These are phyloP conservation scores for Penicillium ucsense DNA, from an alignment of 495 filamentous ascomycete genomes.

Conservation along the genomic window DNA sequence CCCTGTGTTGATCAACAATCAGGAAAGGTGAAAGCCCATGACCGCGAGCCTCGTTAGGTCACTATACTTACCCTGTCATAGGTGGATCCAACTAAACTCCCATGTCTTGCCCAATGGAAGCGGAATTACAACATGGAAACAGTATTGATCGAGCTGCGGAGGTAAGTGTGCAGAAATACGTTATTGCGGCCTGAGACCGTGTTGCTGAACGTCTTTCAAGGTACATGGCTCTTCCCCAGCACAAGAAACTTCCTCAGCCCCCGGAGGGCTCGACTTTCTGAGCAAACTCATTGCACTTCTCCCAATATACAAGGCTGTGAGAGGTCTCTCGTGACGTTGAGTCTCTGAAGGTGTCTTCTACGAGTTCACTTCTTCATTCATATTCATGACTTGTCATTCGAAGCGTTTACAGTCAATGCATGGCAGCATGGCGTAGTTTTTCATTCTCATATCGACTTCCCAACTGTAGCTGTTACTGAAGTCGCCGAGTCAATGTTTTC, in stretches of 20 bases:
- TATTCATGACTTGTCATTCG: conserved; percentile 15
- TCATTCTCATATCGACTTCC: neutral
- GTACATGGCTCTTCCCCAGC: conserved; percentile 85
- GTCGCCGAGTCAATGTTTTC: too few species aligned
- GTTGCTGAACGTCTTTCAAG: conserved; percentile 32
- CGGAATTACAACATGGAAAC: conserved; percentile 88
- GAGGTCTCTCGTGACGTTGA: too few species aligned
- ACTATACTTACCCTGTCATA: conserved; percentile 17
- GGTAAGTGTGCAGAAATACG: conserved; percentile 30
- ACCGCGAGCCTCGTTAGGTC: neutral
- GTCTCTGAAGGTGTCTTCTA: too few species aligned
- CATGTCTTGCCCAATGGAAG: conserved; percentile 80
- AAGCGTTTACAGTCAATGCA: conserved; percentile 37
- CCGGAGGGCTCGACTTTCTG: conserved; percentile 75
- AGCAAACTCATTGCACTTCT: neutral
- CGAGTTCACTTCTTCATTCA: too few species aligned
- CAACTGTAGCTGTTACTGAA: too few species aligned
- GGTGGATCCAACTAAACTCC: conserved; percentile 78
- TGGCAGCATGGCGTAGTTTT: conserved; percentile 27
- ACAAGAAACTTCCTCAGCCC: conserved; percentile 94
- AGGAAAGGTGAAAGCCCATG: conserved; percentile 49
- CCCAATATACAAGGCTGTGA: too few species aligned
- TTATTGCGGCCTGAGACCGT: neutral
- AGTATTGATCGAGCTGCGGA: conserved; percentile 79
- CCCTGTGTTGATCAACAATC: conserved; percentile 75